Conservation (phyloP, 1,139 yeast genomes). For the Lodderomyces theae region DNA sequence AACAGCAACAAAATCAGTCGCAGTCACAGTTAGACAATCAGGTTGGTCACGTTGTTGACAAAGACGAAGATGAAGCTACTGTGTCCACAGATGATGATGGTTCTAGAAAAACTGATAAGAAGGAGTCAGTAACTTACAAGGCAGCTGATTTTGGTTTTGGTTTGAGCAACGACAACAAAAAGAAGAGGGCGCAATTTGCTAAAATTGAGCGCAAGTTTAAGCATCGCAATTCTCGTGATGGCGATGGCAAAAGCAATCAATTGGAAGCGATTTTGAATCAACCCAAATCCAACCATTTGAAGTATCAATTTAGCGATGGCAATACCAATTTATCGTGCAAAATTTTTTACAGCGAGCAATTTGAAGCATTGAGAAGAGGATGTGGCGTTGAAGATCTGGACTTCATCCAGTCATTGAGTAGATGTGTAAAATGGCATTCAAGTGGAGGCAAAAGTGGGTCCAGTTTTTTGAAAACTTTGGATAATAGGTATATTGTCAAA, state of each 20-base stretch:
- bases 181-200: constrained; percentile 37
- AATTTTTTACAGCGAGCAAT: constrained; percentile 93
- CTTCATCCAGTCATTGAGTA: constrained; percentile 82
- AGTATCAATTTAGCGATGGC: constrained; percentile 88
- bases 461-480: constrained; percentile 86
- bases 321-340: constrained; percentile 83
- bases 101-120: too few species aligned
- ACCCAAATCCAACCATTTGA: constrained; percentile 82
- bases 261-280: constrained; percentile 74
- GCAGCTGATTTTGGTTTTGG: constrained; percentile 10
- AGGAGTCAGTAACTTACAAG: too few species aligned
- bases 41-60: constrained; percentile 13
- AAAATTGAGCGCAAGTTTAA: constrained; percentile 48
- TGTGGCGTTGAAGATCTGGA: constrained; percentile 65
- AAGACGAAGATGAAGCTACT: too few species aligned
- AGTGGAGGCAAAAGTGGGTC: constrained; percentile 97
- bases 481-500: constrained; percentile 85
- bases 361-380: constrained; percentile 84
- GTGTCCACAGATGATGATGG: too few species aligned
- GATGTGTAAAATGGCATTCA: constrained; percentile 95
- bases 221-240: constrained; percentile 14
- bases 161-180: constrained; percentile 27
- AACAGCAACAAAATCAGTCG: background rate
- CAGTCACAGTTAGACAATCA: constrained; percentile 7
- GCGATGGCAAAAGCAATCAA: constrained; percentile 22